Conservation (phyloP, 2,329 filamentous ascomycete species). For the Sclerotinia subarctica region DNA sequence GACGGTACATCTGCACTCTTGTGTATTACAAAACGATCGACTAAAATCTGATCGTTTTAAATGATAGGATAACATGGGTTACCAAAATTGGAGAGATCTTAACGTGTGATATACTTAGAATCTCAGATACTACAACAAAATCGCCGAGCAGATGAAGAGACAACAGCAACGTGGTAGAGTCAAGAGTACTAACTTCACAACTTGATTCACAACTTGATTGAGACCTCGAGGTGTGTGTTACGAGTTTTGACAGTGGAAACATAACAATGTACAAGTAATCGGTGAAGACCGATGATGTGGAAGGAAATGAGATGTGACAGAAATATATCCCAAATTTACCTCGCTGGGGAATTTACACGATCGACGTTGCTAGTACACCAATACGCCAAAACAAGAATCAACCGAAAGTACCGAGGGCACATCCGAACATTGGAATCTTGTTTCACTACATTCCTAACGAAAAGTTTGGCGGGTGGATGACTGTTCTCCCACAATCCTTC, state of each 20-base stretch:
- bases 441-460: neutral
- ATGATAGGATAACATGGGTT: neutral
- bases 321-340: neutral
- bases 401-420: constrained; percentile 4
- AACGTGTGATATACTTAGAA: neutral
- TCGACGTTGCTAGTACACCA: constrained; percentile 4
- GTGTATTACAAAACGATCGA: neutral
- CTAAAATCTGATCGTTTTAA: neutral
- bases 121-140: neutral
- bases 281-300: neutral
- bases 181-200: neutral
- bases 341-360: neutral
- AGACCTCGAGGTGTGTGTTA: neutral
- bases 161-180: constrained; percentile 3
- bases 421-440: neutral
- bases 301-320: constrained; percentile 6
- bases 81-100: neutral
- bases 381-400: neutral
- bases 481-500: neutral
- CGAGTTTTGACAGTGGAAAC: neutral
- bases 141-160: neutral
- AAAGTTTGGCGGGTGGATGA: neutral
- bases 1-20: neutral
- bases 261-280: neutral
- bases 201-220: neutral